Base-by-base conservation (phyloP, 1,284 basidiomycete species). In the Apiotrichum domesticum region DNA sequence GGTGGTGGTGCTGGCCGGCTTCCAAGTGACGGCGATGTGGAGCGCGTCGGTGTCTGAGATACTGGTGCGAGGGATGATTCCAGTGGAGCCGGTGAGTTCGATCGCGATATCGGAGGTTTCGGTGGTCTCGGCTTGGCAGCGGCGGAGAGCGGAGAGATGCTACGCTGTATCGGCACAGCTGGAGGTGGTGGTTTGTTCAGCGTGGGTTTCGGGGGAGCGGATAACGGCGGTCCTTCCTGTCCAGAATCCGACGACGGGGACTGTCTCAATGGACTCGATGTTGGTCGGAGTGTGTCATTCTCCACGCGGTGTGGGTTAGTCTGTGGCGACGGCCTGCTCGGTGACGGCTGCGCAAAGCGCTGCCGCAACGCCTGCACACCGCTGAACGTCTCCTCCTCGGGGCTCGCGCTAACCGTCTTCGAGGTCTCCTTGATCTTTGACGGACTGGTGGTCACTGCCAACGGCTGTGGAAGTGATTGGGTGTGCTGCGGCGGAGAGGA, bases 341-440 rank as follows among this genome's bases (percentile, higher is more conserved):
- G 6, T 29, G 35, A n/a, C 21, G 21, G 39, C 15, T 41, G 32
- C 32, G 45, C 54, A 46, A 68, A 71, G 0, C 63, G 51, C 21
- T 63, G 64, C 15, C 66, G 49, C 8, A 71, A 46, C 5, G 66
- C 51, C 53, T 61, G 62, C 43, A 71, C 69, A 1, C 67, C 21
- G 21, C 21, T 21, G 21, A 21, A 21, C 37, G 8, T 42, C 9
- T 32, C 46, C 15, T 50, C 37, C 4, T 57, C 55, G 6, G 21
- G 21, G 21, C 21, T 21, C 21, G 21, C 21, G 21, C 21, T 21
- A 21, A 21, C 21, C 21, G 21, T 21, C 21, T 21, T 21, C 21
- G 21, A 21, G 21, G 21, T 21, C 21, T 21, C 21, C 21, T 21
- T 21, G 21, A 21, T 21, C 21, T 21, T 29, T 44, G 14, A 13